Evolutionary conservation across 305 asterid genomes (phyloP).

Genomic region (Solanum hybrid): DNA sequence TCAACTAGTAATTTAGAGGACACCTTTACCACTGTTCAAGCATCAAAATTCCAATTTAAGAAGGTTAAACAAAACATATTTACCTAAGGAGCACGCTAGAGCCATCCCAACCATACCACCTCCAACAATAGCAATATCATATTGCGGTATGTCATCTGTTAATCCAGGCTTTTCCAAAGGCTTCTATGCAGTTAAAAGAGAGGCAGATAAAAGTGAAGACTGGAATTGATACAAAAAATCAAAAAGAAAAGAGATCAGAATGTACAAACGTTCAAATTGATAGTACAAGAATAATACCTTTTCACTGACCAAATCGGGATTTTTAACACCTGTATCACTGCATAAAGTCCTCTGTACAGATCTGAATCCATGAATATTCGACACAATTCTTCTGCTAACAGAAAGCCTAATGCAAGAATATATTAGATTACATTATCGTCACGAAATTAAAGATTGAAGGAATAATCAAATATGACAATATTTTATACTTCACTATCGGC

Average conservation of each 20-base stretch:
- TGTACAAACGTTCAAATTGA: not conserved
- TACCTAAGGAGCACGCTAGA: slow-evolving; percentile 90
- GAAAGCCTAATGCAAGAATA: slow-evolving; percentile 5
- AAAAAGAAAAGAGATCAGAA: not conserved
- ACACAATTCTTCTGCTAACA: slow-evolving; percentile 35
- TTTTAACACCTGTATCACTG: slow-evolving; percentile 32
- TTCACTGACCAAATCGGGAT: slow-evolving; percentile 22
- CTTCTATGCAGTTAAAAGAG: slow-evolving; percentile 23
- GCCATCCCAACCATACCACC: slow-evolving; percentile 99
- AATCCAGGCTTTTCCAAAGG: slow-evolving; percentile 20
- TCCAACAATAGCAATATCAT: slow-evolving; percentile 96
- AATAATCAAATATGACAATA: not conserved
- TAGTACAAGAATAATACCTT: slow-evolving; percentile 12
- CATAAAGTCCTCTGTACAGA: slow-evolving; percentile 43
- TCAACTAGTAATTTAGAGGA: not conserved
- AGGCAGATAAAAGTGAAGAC: not conserved
- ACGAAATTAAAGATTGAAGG: not conserved
- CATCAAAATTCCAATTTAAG: not conserved
- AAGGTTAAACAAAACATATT: not conserved
- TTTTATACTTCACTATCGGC: not conserved
- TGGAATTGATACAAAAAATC: not conserved
- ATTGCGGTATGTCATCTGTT: slow-evolving; percentile 32
- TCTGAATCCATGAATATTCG: slow-evolving; percentile 24
- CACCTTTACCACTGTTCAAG: not conserved
- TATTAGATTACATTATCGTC: not conserved